A percentile compares a stretch with the other conserved stretches of the same genome.
Evolutionary conservation across 805 yeast genomes (phyloP).

Genomic region (Monosporozyma solicola): DNA sequence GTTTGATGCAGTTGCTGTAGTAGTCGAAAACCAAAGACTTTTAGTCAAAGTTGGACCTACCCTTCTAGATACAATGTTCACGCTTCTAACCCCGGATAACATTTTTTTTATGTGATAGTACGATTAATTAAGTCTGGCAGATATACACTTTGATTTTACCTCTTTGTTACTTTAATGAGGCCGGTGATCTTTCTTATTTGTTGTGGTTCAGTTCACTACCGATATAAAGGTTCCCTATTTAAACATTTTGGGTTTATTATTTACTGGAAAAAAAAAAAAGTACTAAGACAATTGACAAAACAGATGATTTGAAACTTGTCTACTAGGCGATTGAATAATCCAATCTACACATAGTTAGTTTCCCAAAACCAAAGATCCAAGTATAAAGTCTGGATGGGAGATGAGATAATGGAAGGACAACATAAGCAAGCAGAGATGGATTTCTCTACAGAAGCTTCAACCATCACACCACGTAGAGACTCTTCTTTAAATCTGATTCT

Average conservation of each 20-base stretch:
- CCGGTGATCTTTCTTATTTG: no score
- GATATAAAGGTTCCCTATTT: neutral
- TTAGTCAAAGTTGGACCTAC: neutral
- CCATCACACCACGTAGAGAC: neutral
- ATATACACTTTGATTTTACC: no score
- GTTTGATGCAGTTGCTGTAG: neutral
- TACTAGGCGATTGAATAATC: neutral
- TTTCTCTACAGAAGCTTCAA: neutral
- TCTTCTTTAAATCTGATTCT: neutral
- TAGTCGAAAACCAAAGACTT: neutral
- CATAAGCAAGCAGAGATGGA: neutral
- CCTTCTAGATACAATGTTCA: neutral
- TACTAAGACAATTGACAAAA: neutral
- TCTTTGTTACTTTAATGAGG: no score
- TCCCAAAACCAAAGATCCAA: neutral
- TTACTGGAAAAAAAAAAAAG: neutral
- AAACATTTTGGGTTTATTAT: neutral
- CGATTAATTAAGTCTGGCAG: neutral
- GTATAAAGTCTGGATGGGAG: neutral
- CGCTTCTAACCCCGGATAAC: neutral
- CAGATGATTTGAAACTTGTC: neutral
- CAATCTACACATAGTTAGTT: neutral
- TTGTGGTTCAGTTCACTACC: neutral
- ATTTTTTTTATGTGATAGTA: neutral
- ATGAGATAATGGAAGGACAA: neutral